Conservation (phyloP, 2,329 filamentous ascomycete genomes). For the Colletotrichum sansevieriae region DNA sequence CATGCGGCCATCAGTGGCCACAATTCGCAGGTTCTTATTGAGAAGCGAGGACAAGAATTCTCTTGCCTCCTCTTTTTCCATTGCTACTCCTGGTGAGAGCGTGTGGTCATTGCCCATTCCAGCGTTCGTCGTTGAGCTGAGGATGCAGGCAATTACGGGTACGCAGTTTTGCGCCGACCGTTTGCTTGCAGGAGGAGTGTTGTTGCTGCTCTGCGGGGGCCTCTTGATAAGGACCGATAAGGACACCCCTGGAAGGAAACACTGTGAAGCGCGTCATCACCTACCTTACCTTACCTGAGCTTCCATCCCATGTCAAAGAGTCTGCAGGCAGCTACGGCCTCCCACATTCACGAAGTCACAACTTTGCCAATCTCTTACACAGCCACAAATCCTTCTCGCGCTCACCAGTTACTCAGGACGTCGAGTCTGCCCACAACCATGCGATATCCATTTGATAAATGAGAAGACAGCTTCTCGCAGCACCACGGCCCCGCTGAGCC, state of each 20-base stretch:
- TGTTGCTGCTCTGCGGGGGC: constrained; percentile 9
- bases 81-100: constrained; percentile 43
- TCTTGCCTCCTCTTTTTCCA: constrained; percentile 66
- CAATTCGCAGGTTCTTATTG: constrained; percentile 82
- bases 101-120: constrained; percentile 17
- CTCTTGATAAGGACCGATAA: constrained; percentile 38
- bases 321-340: constrained; percentile 19
- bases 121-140: constrained; percentile 1
- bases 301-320: constrained; percentile 15
- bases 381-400: neutral
- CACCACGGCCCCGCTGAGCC: constrained; percentile 2
- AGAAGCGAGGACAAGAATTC: constrained; percentile 75
- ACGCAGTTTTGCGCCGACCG: neutral
- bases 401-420: neutral
- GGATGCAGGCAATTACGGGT: neutral
- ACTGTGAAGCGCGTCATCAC: constrained; percentile 36
- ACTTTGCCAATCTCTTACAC: neutral
- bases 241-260: constrained; percentile 12
- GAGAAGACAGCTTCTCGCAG: constrained; percentile 40
- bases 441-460: constrained; percentile 25
- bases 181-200: neutral
- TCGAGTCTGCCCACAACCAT: constrained; percentile 21
- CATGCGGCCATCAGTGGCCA: constrained; percentile 85
- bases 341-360: constrained; percentile 26
- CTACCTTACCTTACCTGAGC: neutral